Evolutionary conservation across 1,284 basidiomycete species (phyloP), one percentile per base, ranked within the genome.

Genomic region (Cerioporus squamosus): DNA sequence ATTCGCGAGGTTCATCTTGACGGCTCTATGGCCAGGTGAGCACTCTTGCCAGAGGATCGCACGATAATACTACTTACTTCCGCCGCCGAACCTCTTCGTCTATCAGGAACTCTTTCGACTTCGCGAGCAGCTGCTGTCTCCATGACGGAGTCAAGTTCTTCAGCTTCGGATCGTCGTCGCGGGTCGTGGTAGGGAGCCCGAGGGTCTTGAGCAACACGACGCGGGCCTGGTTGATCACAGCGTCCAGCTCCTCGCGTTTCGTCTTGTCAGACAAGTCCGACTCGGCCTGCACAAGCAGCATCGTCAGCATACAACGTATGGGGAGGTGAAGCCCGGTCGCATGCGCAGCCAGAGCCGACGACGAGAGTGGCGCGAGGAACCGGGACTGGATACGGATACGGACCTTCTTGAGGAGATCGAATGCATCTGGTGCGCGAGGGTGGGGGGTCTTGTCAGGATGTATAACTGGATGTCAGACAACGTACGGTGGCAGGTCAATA

Each of bases 361-460:
- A 22, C 18, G 29, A 45, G 17, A 15, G 20, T 15, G 8, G 43
- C 33, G 40, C 26, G 23, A 22, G 8, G 56, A 42, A n/a, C 20
- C 26, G 43, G 17, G 40, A n/a, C 18, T 26, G 43, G 17, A 26
- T n/a, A 63, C 74, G 43, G 17, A 26, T n/a, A 63, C 74, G 10
- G 52, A 89, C 91, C 83, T 94, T 93, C 78, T 94, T 94, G 45
- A 94, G 77, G 24, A 91, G 71, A 72, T 94, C 91, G 69, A 94
- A 94, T 1, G 91, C 91, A 74, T 93, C 91, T 68, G 91, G 87
- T 55, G 91, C 89, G 67, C 85, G 84, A 40, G 82, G 78, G 74
- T 94, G 90, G 69, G 87, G 75, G 62, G 87, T 86, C 80, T 94
- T 94, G 77, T 94, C 91, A 67, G 91, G 91, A 78, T 94, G 91